phyloP scores from a whole-genome alignment of 352 stramenopile species.

The Stephanocyclus meneghinianus region DNA sequence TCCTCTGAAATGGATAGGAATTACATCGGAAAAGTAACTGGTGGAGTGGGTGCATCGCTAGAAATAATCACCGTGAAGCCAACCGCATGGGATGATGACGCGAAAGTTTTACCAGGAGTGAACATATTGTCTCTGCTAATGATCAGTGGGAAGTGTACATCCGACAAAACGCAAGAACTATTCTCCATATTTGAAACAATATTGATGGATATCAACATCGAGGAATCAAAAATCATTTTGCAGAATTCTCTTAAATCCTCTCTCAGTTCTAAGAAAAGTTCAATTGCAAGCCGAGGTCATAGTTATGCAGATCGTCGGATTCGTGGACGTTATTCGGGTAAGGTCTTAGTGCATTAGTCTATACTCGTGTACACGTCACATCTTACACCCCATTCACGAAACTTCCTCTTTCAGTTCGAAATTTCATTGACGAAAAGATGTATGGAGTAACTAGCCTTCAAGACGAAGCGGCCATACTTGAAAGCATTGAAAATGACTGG shows the following conservation, averaged over 20 bases:
- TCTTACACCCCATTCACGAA: conserved; percentile 26
- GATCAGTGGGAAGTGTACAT: conserved; percentile 66
- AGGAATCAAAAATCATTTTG: conserved; percentile 43
- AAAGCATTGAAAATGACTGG: conserved; percentile 67
- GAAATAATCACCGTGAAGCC: conserved; percentile 46
- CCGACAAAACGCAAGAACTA: conserved; percentile 63
- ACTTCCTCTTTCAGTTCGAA: conserved; percentile 35
- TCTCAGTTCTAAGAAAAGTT: conserved; percentile 48
- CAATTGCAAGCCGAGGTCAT: conserved; percentile 59
- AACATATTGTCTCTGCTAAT: conserved; percentile 75
- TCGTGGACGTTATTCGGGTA: conserved; percentile 42
- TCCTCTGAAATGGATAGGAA: conserved; percentile 19
- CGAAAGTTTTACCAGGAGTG: conserved; percentile 52
- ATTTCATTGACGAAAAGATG: conserved; percentile 74
- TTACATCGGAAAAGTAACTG: conserved; percentile 73
- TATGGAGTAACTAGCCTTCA: conserved; percentile 64
- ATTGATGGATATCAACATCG: conserved; percentile 47
- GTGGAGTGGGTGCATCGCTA: conserved; percentile 66
- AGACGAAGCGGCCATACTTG: conserved; percentile 38
- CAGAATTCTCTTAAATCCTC: conserved; percentile 58
- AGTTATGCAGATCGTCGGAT: conserved; percentile 61
- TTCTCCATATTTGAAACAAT: conserved; percentile 78
- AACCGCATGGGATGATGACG: conserved; percentile 51
- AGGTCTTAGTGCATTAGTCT: conserved; percentile 41
- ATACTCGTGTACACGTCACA: conserved; percentile 50